phyloP scores from a whole-genome alignment of 2,329 filamentous ascomycete species.

The Claviceps africana region DNA sequence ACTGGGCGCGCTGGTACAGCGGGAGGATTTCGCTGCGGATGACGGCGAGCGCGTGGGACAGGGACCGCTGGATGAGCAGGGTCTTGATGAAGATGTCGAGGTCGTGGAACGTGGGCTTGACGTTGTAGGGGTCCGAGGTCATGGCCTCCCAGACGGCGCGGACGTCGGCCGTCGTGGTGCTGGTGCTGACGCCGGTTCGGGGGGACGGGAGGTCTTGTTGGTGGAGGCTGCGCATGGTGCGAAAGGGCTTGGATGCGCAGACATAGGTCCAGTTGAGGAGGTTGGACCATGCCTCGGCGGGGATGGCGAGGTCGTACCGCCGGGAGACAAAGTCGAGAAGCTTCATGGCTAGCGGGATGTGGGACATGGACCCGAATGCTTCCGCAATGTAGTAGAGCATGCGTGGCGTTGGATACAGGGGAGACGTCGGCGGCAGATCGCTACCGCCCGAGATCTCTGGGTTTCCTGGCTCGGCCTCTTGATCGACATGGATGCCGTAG shows the following conservation, averaged over 20 bases:
- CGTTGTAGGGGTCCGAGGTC: constrained; percentile 40
- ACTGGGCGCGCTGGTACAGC: constrained; percentile 16
- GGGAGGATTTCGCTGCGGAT: constrained; percentile 29
- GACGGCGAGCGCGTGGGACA: constrained; percentile 20
- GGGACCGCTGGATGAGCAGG: constrained; percentile 18
- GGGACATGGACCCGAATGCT: constrained; percentile 50
- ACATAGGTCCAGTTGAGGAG: constrained; percentile 55
- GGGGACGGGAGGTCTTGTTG: constrained; percentile 14
- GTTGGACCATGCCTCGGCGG: constrained; percentile 46
- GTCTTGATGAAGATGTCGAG: constrained; percentile 31
- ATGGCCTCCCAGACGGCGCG: constrained; percentile 44
- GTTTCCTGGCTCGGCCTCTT: constrained; percentile 8
- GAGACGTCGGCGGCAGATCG: constrained; percentile 31
- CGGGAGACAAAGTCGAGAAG: constrained; percentile 49
- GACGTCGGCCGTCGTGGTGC: constrained; percentile 24
- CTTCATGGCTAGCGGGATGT: constrained; percentile 43
- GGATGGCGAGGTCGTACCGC: constrained; percentile 43
- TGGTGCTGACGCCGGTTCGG: constrained; percentile 15
- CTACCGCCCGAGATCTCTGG: constrained; percentile 20
- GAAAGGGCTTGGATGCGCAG: constrained; percentile 26
- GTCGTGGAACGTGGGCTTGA: constrained; percentile 43
- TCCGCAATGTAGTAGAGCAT: constrained; percentile 56
- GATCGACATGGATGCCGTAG: constrained; percentile 16
- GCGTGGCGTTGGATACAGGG: constrained; percentile 40
- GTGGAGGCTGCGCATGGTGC: constrained; percentile 22